These are phyloP conservation scores for Syzygium jambos DNA, from an alignment of 345 rosid species.

Conservation along the genomic window DNA sequence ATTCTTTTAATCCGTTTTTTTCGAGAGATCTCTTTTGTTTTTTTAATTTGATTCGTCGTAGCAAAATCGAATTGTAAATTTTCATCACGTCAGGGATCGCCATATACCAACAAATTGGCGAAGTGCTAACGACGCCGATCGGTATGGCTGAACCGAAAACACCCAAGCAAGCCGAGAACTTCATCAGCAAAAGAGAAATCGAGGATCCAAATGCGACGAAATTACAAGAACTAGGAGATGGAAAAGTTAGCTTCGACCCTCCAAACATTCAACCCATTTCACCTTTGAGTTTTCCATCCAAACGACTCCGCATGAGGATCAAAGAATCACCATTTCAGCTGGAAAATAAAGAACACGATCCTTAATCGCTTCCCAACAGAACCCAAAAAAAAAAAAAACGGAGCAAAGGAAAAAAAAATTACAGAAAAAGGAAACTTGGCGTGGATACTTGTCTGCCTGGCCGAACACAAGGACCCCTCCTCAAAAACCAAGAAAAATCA, in stretches of 20 bases:
- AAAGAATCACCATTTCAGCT: neutral
- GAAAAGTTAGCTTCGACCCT: neutral
- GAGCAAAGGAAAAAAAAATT: neutral
- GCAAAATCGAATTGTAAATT: neutral
- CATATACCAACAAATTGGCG: too few relatives aligned
- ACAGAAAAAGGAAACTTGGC: neutral
- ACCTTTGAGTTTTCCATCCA: neutral
- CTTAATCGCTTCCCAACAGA: neutral
- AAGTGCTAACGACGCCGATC: neutral
- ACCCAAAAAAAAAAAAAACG: neutral
- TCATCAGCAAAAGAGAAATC: neutral
- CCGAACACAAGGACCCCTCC: neutral
- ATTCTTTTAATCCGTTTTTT: neutral
- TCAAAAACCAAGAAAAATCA: too few relatives aligned
- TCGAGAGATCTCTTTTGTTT: neutral
- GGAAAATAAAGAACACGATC: neutral
- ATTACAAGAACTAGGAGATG: neutral
- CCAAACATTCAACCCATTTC: neutral
- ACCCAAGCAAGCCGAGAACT: neutral
- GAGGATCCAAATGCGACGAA: neutral
- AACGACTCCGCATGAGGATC: neutral
- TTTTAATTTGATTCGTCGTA: neutral
- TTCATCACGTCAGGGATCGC: neutral
- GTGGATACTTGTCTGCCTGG: neutral
- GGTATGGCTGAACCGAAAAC: rapidly evolving